Evolutionary conservation across 306 rosid species (phyloP), one percentile per base, ranked within the genome.

Genomic region (Herpetospermum pedunculosum): DNA sequence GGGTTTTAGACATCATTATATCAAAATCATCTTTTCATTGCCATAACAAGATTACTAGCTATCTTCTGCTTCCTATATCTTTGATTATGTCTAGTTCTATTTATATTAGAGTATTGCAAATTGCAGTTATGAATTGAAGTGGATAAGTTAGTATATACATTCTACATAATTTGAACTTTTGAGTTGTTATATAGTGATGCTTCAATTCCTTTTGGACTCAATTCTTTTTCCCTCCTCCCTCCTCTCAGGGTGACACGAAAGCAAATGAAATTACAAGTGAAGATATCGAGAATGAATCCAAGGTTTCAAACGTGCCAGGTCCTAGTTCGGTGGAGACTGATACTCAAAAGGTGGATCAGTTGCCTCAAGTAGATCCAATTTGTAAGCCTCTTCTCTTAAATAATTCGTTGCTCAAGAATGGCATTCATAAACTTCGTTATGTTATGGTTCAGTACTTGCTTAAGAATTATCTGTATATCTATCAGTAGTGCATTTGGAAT

Each of bases 191-290:
- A 5, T 63, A 2, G 15, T 29, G 16, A 70, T 34, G 75, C 72
- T 65, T 32, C 81, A 72, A 79, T 83, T 77, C 25, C 41, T 43
- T 84, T 55, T 62, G 73, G 72, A 47, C 72, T 75, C 70, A 72
- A 74, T 79, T 60, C 43, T 40, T 74, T 80, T 44, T 32, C 30
- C 18, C 43, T 60, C 25, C 43, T 79, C 80, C 19, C 47, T 57
- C 70, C 80, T 81, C 83, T 72, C 81, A 93, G 97, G 91, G 85
- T 78, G 95, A 86, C 29, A 55, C 83, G 47, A 87, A 86, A 77
- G 77, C 86, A 54, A 83, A 82, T 69, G 96, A 81, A 58, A 77
- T 82, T 65, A 54, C 84, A 72, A 71, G 72, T 82, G 87, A 79
- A 73, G 92, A 91, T 64, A 80, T 74, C 59, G 87, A 84, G 50